Conservation (phyloP, 2,329 filamentous ascomycete genomes). For the Botrytis galanthina region DNA sequence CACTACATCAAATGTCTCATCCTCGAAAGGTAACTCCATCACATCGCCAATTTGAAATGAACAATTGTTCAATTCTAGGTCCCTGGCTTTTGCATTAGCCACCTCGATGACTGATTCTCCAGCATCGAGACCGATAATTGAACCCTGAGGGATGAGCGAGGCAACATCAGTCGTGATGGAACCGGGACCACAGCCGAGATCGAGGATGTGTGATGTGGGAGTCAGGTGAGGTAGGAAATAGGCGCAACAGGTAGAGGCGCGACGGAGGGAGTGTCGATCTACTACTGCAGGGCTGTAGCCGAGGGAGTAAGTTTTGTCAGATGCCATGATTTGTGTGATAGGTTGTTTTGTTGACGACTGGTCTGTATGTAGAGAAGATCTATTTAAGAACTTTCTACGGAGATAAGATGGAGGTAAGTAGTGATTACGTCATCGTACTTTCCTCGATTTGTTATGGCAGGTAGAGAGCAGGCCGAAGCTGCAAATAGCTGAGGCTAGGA, state of each 20-base stretch:
- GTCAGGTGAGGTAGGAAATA: constrained; percentile 17
- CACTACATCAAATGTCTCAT: constrained; percentile 18
- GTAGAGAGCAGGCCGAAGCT: not conserved
- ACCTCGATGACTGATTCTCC: not conserved
- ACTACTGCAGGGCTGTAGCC: constrained; percentile 9
- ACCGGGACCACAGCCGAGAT: constrained; percentile 20
- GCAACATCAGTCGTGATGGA: constrained; percentile 11
- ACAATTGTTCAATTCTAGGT: constrained; percentile 1
- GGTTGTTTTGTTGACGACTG: not conserved
- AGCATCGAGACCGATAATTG: constrained; percentile 12
- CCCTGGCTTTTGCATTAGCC: not conserved
- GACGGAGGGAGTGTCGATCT: constrained; percentile 12
- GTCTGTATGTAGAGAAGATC: not conserved
- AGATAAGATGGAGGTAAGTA: not conserved
- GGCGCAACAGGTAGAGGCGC: constrained; percentile 13
- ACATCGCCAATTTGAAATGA: constrained; percentile 16
- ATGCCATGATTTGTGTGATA: not conserved
- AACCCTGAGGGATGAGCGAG: constrained; percentile 1
- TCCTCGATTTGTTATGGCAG: no score
- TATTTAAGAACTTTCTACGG: not conserved
- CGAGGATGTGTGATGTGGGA: not conserved
- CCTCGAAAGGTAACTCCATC: constrained; percentile 13
- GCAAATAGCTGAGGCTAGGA: not conserved
- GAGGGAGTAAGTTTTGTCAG: constrained; percentile 12
- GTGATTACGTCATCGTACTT: constrained; percentile 2